phyloP scores from a whole-genome alignment of 148 eudicot species.

The Fagopyrum homotropicum region DNA sequence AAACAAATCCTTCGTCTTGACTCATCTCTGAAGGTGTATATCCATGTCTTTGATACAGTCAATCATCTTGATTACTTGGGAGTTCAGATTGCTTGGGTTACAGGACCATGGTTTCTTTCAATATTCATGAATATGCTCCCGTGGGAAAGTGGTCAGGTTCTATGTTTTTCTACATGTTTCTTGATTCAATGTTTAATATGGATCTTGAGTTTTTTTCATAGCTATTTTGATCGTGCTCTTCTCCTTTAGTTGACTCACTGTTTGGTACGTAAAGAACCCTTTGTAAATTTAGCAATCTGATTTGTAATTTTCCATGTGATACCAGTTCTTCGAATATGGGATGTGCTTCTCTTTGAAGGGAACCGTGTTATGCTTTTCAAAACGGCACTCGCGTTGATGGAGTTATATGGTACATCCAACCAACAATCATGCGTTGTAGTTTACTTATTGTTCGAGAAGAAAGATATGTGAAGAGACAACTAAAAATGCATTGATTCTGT shows the following conservation, averaged over 20 bases:
- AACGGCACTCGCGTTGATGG: constrained; percentile 92
- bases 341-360: constrained; percentile 91
- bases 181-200: not conserved
- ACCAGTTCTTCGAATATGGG: constrained; percentile 99
- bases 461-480: not conserved
- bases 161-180: constrained; percentile 18
- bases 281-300: not conserved
- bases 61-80: constrained; percentile 97
- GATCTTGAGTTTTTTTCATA: not conserved
- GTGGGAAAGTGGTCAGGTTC: constrained; percentile 99
- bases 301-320: constrained; percentile 14
- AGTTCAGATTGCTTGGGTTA: constrained; percentile 93
- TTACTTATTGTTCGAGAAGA: not conserved
- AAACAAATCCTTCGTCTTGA: not conserved
- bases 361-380: constrained; percentile 93
- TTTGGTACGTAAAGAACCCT: not conserved
- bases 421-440: not conserved
- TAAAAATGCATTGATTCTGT: not conserved
- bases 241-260: not conserved
- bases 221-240: not conserved
- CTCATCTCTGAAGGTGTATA: constrained; percentile 6
- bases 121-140: constrained; percentile 99
- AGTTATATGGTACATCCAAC: constrained; percentile 70
- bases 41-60: constrained; percentile 39
- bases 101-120: constrained; percentile 98